These are phyloP conservation scores for Leishmania braziliensis DNA, from an alignment of 208 protist species.

Conservation along the genomic window DNA sequence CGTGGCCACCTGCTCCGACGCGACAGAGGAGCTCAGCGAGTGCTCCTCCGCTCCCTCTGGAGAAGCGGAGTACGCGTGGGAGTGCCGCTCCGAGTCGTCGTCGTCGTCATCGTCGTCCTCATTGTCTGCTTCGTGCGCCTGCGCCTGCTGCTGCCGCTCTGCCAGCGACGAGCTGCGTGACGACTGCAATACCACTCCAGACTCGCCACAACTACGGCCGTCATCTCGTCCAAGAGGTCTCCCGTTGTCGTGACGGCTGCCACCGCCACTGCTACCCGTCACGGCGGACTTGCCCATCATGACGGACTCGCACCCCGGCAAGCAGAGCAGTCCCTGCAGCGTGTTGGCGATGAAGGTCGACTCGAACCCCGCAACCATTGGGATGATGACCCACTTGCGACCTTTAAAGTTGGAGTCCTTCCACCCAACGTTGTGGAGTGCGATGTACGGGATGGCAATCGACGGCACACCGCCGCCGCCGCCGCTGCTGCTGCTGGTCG, in stretches of 20 bases:
- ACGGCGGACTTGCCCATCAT: constrained; percentile 38
- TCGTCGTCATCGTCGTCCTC: background rate
- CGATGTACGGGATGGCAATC: constrained; percentile 49
- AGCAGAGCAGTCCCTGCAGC: constrained; percentile 47
- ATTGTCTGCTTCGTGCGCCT: background rate
- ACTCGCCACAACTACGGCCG: background rate
- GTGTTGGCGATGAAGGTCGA: constrained; percentile 50
- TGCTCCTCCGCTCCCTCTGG: background rate
- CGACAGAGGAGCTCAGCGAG: constrained; percentile 1
- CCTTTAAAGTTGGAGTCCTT: constrained; percentile 12
- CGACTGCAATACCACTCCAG: background rate
- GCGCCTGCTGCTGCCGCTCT: background rate
- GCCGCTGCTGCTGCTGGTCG: constrained; percentile 6
- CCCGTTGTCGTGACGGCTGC: background rate
- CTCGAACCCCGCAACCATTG: constrained; percentile 43
- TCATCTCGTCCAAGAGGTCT: background rate
- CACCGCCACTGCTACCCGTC: constrained; percentile 1
- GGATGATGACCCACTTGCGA: constrained; percentile 57
- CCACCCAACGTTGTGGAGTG: constrained; percentile 30
- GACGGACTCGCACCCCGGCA: constrained; percentile 56
- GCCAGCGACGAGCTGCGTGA: background rate
- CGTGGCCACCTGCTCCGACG: constrained; percentile 1
- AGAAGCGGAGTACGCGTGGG: background rate
- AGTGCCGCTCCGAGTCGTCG: background rate
- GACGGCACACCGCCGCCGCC: constrained; percentile 6